phyloP scores from a whole-genome alignment of 225 moss, liverwort and hornwort species.

The Pseudisothecium myosuroides region DNA sequence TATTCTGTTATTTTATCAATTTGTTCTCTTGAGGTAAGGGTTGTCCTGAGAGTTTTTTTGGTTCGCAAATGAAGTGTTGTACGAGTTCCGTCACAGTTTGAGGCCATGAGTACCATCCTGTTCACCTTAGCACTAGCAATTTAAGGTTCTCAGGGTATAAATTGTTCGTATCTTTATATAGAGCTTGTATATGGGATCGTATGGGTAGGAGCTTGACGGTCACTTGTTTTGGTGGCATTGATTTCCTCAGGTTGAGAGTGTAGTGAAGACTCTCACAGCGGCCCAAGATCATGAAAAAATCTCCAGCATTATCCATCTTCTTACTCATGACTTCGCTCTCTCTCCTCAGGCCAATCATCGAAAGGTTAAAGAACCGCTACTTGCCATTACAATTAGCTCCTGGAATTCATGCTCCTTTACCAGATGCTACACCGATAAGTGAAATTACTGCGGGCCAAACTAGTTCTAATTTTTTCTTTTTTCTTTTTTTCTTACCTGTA shows the following conservation, averaged over 20 bases:
- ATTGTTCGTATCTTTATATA: not conserved
- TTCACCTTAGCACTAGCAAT: not conserved
- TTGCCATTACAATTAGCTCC: not conserved
- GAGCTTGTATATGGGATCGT: not conserved
- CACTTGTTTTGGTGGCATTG: not conserved
- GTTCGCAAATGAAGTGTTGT: not conserved
- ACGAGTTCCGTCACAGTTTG: not conserved
- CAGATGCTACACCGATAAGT: not conserved
- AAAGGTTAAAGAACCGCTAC: slow-evolving; percentile 31
- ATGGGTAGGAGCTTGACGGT: not conserved
- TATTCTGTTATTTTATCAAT: not conserved
- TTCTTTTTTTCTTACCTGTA: not conserved
- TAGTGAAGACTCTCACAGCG: slow-evolving; percentile 61
- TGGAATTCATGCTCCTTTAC: not conserved
- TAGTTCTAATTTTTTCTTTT: not conserved
- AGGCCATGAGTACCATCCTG: not conserved
- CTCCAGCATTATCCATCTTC: slow-evolving; percentile 50
- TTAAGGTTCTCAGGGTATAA: not conserved
- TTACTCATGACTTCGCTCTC: slow-evolving; percentile 59
- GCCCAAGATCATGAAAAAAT: slow-evolving; percentile 83
- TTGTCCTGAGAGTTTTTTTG: not conserved
- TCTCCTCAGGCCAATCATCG: slow-evolving; percentile 82
- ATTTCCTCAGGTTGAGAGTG: slow-evolving; percentile 66
- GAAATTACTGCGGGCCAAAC: not conserved
- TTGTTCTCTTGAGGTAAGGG: not conserved